Evolutionary conservation across 306 rosid species (phyloP), one percentile per base, ranked within the genome.

Genomic region (Prunus mongolica): DNA sequence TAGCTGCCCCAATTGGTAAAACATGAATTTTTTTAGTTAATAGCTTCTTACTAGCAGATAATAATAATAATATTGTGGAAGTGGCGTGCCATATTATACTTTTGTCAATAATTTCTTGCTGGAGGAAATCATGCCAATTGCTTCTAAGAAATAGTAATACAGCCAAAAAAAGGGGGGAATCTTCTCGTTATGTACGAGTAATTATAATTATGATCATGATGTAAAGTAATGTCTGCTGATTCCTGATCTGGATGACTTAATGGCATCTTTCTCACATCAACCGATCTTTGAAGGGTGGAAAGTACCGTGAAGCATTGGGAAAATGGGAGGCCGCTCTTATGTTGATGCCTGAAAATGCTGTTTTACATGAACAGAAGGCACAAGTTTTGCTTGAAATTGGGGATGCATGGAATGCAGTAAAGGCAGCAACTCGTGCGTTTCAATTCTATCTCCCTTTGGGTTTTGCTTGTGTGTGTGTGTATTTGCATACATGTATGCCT

Each of bases 301-400:
- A 84, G 76, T 91, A 81, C 71, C 76, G 89, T 70, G 97, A 90
- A 83, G 98, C 97, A 18, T 76, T 92, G 56, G 85, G 96, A 32
- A 94, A 94, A 87, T 91, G 97, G 98, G 95, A 91, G 87, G 67
- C 96, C 66, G 91, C 98, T 78, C 87, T 94, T 65, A 87, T 89
- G 11, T 80, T 94, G 84, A 79, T 78, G 54, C 98, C 96, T 16
- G 86, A 87, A 81, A 80, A 69, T 85, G 87, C 95, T 68, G 88
- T 79, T 66, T 75, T 94, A 77, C 95, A 90, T 65, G 96, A 90
- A 82, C 98, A 94, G 50, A 94, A 94, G 81, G 95, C 97, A 38
- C 97, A 94, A 79, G 87, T 94, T 71, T 76, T 94, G 45, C 89
- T 91, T 6, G 97, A 94, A 85, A 78, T 94, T 69, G 98, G 96